Percentiles rank a stretch among this genome's conserved stretches.
Evolutionary conservation across 2,329 filamentous ascomycete genomes (phyloP).

Genomic region (Alternaria conjuncta): DNA sequence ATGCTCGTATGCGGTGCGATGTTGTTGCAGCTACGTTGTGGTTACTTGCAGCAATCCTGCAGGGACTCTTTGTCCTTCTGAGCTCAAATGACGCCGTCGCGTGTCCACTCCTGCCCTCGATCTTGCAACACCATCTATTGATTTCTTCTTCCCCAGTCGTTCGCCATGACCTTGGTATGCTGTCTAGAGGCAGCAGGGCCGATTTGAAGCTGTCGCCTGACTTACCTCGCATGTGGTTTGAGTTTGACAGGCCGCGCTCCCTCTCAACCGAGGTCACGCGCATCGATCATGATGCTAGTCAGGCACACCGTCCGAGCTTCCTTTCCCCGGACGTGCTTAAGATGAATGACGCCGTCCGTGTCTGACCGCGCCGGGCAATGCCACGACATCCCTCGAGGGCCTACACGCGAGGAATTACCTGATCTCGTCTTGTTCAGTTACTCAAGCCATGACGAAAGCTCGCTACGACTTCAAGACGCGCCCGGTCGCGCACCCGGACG

Average conservation of each 20-base stretch:
- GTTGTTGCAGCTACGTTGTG: background rate
- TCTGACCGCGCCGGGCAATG: constrained; percentile 23
- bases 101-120: constrained; percentile 18
- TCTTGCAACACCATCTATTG: constrained; percentile 17
- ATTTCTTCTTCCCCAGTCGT: constrained; percentile 16
- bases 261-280: constrained; percentile 36
- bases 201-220: constrained; percentile 28
- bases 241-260: background rate
- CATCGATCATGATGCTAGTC: constrained; percentile 17
- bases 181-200: constrained; percentile 18
- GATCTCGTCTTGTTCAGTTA: constrained; percentile 10
- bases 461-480: constrained; percentile 54
- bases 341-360: constrained; percentile 24
- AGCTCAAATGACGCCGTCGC: constrained; percentile 21
- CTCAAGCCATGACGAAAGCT: constrained; percentile 37
- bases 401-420: constrained; percentile 12
- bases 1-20: constrained; percentile 1
- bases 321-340: constrained; percentile 32
- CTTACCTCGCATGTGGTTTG: constrained; percentile 13
- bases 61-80: background rate
- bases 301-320: constrained; percentile 25
- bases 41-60: constrained; percentile 4
- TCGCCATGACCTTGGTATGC: constrained; percentile 10
- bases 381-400: constrained; percentile 14
- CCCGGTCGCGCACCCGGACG: constrained; percentile 54